Percentiles rank a stretch among this genome's conserved stretches.
These are phyloP conservation scores for Apodospora peruviana DNA, from an alignment of 495 filamentous ascomycete genomes.

Conservation along the genomic window DNA sequence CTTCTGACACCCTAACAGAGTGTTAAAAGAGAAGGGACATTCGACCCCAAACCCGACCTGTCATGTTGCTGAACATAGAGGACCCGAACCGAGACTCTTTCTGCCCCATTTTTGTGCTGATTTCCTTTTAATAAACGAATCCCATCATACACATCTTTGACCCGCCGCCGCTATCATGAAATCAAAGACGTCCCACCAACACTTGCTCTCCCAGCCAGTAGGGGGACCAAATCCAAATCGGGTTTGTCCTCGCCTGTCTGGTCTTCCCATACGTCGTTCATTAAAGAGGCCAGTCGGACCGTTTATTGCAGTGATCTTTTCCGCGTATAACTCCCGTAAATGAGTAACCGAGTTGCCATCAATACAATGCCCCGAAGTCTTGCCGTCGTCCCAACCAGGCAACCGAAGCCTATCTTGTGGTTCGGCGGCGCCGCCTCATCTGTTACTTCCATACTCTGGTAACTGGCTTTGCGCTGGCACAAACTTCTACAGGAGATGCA, in stretches of 20 bases:
- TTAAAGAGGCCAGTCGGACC: constrained; percentile 15
- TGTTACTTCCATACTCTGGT: too few species aligned
- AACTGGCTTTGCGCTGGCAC: too few species aligned
- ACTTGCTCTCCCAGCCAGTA: not conserved
- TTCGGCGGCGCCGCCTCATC: not conserved
- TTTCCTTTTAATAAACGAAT: not conserved
- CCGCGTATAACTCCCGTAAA: constrained; percentile 29
- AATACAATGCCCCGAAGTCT: constrained; percentile 13
- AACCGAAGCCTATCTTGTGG: not conserved
- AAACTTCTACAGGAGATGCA: too few species aligned
- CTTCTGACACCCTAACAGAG: too few species aligned
- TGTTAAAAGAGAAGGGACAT: too few species aligned
- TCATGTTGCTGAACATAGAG: too few species aligned
- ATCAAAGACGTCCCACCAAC: not conserved
- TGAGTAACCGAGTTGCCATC: constrained; percentile 27
- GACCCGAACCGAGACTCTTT: too few species aligned
- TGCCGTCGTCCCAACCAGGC: not conserved
- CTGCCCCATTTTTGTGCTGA: too few species aligned
- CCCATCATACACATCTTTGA: not conserved
- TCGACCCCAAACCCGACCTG: too few species aligned
- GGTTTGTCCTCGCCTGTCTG: not conserved
- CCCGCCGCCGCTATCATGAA: not conserved
- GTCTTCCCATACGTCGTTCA: constrained; percentile 21
- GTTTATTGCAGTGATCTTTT: constrained; percentile 19
- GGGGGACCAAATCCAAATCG: not conserved